Percentiles rank a stretch among this genome's conserved stretches.
Evolutionary conservation across 441 rosid species (phyloP).

Genomic region (Euphorbia schlechtendalii): DNA sequence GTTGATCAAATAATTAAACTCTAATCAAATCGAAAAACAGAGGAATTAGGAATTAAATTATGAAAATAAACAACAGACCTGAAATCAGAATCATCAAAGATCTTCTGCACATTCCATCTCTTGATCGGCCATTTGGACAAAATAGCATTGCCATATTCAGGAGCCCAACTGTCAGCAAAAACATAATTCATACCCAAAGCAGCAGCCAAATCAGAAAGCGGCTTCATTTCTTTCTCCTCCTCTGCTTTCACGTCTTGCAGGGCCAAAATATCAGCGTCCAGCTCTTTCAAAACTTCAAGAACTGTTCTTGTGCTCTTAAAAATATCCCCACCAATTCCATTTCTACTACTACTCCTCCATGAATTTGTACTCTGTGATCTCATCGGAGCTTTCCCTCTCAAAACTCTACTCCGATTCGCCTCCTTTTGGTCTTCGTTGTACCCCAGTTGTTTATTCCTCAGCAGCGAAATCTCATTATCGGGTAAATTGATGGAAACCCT

Average conservation of each 20-base stretch:
- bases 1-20: background rate
- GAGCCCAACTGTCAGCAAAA: conserved; percentile 99
- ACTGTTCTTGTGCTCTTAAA: conserved; percentile 45
- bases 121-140: conserved; percentile 86
- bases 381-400: conserved; percentile 44
- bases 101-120: conserved; percentile 54
- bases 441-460: conserved; percentile 52
- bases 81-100: conserved; percentile 84
- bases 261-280: conserved; percentile 80
- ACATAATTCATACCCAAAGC: conserved; percentile 80
- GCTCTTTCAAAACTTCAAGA: conserved; percentile 63
- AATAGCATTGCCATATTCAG: conserved; percentile 93
- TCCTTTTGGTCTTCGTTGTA: conserved; percentile 40
- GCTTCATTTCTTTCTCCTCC: conserved; percentile 84
- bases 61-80: conserved; percentile 30
- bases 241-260: conserved; percentile 96
- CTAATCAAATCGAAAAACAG: background rate
- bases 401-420: conserved; percentile 16
- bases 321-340: conserved; percentile 18
- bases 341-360: conserved; percentile 4
- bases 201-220: conserved; percentile 79
- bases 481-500: conserved; percentile 94
- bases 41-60: background rate
- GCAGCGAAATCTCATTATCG: conserved; percentile 78
- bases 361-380: conserved; percentile 32